Conservation (phyloP, 305 asterid genomes). For the Solanum chacoense region DNA sequence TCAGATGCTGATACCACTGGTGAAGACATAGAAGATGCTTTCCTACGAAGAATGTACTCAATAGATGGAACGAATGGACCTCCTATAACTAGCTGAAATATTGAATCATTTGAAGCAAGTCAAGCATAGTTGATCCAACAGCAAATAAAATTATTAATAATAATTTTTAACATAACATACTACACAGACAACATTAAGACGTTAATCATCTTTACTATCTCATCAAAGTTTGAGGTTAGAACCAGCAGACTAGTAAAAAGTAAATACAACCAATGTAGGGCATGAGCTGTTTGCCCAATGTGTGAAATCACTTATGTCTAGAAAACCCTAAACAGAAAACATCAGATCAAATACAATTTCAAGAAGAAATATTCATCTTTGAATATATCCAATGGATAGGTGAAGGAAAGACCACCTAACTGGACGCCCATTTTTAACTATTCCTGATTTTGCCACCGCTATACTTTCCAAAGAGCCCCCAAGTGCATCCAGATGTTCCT, state of each 20-base stretch:
- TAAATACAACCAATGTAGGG: background rate
- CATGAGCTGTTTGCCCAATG: background rate
- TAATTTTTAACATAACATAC: background rate
- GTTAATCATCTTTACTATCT: background rate
- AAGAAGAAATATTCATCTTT: background rate
- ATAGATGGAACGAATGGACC: constrained; percentile 87
- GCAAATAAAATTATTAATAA: background rate
- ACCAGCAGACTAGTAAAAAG: background rate
- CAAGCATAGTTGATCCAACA: constrained; percentile 2
- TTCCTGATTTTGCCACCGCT: constrained; percentile 85
- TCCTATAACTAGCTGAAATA: constrained; percentile 71
- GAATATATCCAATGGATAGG: background rate
- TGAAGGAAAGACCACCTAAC: constrained; percentile 73
- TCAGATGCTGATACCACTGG: constrained; percentile 77
- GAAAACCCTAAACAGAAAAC: background rate
- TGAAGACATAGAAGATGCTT: constrained; percentile 54
- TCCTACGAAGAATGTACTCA: constrained; percentile 67
- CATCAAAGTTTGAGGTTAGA: background rate
- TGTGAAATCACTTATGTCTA: background rate
- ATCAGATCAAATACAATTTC: background rate
- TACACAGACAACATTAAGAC: background rate
- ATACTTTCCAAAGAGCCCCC: constrained; percentile 95
- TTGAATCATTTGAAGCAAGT: constrained; percentile 15
- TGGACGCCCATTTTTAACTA: constrained; percentile 74
- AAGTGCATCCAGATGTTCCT: constrained; percentile 89